These are phyloP conservation scores for Candida jianshihensis DNA, from an alignment of 805 yeast species.

Conservation along the genomic window DNA sequence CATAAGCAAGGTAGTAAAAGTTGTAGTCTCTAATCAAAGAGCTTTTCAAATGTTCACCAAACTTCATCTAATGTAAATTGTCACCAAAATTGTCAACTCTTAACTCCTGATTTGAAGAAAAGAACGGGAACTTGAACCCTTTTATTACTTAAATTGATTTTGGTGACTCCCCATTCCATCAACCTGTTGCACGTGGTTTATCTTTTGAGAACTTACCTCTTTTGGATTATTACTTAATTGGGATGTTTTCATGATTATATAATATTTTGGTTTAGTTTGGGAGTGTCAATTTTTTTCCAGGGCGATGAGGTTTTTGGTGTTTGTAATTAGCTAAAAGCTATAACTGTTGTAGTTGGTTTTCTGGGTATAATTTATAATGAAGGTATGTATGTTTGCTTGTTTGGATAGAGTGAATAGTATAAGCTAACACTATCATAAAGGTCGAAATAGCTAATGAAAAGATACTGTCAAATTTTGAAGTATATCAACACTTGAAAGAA, in stretches of 20 bases:
- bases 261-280: neutral
- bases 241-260: neutral
- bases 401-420: too few species aligned
- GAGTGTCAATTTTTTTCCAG: neutral
- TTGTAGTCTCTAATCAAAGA: slow-evolving; percentile 86
- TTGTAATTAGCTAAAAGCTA: too few species aligned
- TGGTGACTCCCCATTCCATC: too few species aligned
- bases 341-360: too few species aligned
- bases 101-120: too few species aligned
- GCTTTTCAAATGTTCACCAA: slow-evolving; percentile 87
- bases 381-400: too few species aligned
- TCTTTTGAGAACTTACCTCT: neutral
- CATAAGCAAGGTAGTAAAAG: slow-evolving; percentile 87
- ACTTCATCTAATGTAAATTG: slow-evolving; percentile 89
- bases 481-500: slow-evolving; percentile 39
- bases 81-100: too few species aligned
- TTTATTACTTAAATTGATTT: too few species aligned
- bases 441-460: slow-evolving; percentile 42
- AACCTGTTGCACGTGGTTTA: neutral
- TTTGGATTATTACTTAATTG: neutral
- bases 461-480: slow-evolving; percentile 53
- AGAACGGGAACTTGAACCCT: too few species aligned
- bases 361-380: neutral
- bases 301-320: too few species aligned
- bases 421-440: too few species aligned